These are phyloP conservation scores for Boletus insuetus DNA, from an alignment of 768 basidiomycete genomes.

Conservation along the genomic window DNA sequence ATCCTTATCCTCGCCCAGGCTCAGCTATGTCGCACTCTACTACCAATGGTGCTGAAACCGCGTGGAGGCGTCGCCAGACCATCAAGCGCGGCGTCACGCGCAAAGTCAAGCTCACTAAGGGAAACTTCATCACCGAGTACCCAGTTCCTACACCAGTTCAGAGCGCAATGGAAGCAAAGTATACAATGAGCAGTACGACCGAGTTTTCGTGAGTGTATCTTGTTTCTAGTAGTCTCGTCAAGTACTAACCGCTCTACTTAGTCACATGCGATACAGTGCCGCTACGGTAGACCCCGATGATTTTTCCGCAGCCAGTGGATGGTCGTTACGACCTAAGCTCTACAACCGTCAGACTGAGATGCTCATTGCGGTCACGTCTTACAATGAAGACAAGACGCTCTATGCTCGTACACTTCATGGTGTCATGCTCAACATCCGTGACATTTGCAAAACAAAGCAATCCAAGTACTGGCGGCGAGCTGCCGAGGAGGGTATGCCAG, in stretches of 20 bases:
- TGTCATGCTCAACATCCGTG: constrained; percentile 96
- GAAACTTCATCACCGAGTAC: constrained; percentile 91
- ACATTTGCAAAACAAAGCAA: constrained; percentile 95
- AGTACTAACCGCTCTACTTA: constrained; percentile 15
- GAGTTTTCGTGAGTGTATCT: constrained; percentile 79
- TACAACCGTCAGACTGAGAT: constrained; percentile 92
- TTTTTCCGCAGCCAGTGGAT: constrained; percentile 76
- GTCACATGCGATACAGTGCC: constrained; percentile 92
- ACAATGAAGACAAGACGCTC: constrained; percentile 91
- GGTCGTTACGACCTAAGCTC: constrained; percentile 76
- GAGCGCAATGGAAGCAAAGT: constrained; percentile 81
- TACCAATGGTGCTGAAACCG: constrained; percentile 56
- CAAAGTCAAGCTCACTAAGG: constrained; percentile 89
- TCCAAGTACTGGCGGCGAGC: constrained; percentile 87
- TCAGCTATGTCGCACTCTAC: constrained; percentile 50
- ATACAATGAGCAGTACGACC: constrained; percentile 65
- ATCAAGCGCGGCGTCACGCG: constrained; percentile 93
- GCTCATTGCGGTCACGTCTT: constrained; percentile 91
- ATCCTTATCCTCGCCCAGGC: constrained; percentile 57
- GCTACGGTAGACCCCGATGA: constrained; percentile 92
- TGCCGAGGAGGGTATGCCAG: constrained; percentile 80
- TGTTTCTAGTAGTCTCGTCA: neutral
- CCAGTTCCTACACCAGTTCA: constrained; percentile 80
- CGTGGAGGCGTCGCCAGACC: constrained; percentile 77
- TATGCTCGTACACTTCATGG: constrained; percentile 91